phyloP scores from a whole-genome alignment of 306 rosid genomes.

The Astragalus glycyphyllos region DNA sequence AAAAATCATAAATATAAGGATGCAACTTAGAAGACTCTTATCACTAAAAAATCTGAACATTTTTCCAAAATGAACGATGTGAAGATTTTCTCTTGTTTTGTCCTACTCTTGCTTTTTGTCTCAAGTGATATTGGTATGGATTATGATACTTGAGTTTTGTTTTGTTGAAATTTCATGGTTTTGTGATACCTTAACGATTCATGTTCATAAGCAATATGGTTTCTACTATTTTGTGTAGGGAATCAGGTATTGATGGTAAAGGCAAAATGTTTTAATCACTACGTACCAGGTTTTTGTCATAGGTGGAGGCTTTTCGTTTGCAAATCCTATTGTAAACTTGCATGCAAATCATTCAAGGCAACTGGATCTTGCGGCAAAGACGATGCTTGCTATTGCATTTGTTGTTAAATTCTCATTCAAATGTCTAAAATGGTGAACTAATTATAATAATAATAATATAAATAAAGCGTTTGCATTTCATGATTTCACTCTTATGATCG shows the following conservation, averaged over 20 bases:
- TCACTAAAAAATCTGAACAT: too few relatives aligned
- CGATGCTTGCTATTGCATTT: too few relatives aligned
- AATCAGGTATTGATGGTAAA: neutral
- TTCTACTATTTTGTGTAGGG: too few relatives aligned
- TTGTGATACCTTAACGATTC: too few relatives aligned
- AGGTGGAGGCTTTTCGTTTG: conserved; percentile 4
- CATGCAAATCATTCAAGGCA: neutral
- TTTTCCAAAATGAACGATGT: neutral
- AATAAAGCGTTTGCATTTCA: too few relatives aligned
- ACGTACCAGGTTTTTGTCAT: neutral
- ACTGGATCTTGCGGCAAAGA: too few relatives aligned
- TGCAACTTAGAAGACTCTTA: neutral
- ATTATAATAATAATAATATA: too few relatives aligned
- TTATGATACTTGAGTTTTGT: neutral
- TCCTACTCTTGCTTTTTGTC: neutral
- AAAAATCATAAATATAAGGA: neutral
- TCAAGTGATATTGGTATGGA: neutral
- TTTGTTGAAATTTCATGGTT: too few relatives aligned
- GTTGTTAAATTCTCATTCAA: too few relatives aligned
- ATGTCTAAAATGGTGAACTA: too few relatives aligned
- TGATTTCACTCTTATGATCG: too few relatives aligned
- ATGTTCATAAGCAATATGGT: too few relatives aligned
- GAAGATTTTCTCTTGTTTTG: neutral
- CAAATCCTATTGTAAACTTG: neutral
- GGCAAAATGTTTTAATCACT: neutral